Base-by-base conservation (phyloP, 805 yeast genomes). In the Metschnikowia borealis region DNA sequence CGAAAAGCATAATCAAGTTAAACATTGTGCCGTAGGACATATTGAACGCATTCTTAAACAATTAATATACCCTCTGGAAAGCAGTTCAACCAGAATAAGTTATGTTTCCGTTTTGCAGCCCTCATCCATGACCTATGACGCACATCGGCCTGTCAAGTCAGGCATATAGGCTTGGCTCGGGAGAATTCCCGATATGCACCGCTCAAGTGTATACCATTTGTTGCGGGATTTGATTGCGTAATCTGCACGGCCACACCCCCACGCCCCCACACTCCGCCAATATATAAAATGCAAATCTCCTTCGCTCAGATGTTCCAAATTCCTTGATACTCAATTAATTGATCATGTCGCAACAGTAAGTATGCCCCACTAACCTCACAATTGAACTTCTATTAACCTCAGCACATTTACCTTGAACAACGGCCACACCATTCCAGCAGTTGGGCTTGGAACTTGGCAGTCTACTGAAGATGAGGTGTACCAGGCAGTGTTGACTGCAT, bases 381-480 rank as follows among this genome's bases (percentile, higher is more conserved):
- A 33, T 21, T 33, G 38, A 42, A 7, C 11, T 21, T 4, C 8
- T 42, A 18, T 15, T 42, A 36, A 36, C 20, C 10, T 4, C 35
- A 50, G 54, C 11, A 38, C 20, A 23, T 73, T 80, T 55, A 70
- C 69, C 6, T 71, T 86, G 37, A 79, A 79, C 66, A 78, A 82
- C 57, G 89, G 89, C 17, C 65, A 69, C 41, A 62, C 59, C 32
- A 79, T 86, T 50, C 92, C 92, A 3, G 84, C 84, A 2, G 62
- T 85, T 37, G 91, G 88, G 0, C 71, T 87, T 35, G 94, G 94
- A 11, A 85, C 94, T 32, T 87, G 89, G 86, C 71, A 70, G 64
- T 79, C 85, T 31, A 64, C 78, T 20, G 76, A 74, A n/a, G 76
- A 77, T 34, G 81, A 75, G 11, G 89, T 80, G 15, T 73, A 75